These are phyloP conservation scores for Fusarium humuli DNA, from an alignment of 2,329 filamentous ascomycete species.

Conservation along the genomic window DNA sequence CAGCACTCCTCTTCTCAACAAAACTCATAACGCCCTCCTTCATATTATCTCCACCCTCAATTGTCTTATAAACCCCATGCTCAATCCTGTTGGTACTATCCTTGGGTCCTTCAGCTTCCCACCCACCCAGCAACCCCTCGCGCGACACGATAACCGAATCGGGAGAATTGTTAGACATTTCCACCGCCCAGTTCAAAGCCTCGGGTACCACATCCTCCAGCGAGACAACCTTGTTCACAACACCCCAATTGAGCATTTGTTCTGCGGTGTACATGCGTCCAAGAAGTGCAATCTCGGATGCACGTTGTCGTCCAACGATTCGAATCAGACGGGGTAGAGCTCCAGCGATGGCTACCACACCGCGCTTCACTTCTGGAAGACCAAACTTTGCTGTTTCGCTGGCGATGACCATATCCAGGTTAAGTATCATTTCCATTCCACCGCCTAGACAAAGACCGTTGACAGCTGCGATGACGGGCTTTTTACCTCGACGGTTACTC, in stretches of 20 bases:
- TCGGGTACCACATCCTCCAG: conserved; percentile 62
- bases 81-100: conserved; percentile 69
- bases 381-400: conserved; percentile 67
- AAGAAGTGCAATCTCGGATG: conserved; percentile 76
- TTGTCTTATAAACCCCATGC: conserved; percentile 67
- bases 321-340: conserved; percentile 73
- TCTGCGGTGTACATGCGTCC: conserved; percentile 69
- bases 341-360: conserved; percentile 76
- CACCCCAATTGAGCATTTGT: conserved; percentile 72
- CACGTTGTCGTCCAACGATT: conserved; percentile 73
- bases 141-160: conserved; percentile 81
- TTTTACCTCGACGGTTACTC: conserved; percentile 72
- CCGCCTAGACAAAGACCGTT: conserved; percentile 80
- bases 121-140: conserved; percentile 77
- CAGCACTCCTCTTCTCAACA: conserved; percentile 77
- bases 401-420: conserved; percentile 77
- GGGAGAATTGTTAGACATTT: conserved; percentile 75
- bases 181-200: conserved; percentile 70
- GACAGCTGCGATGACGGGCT: conserved; percentile 79
- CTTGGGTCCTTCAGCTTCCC: conserved; percentile 75
- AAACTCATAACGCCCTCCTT: conserved; percentile 80
- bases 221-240: conserved; percentile 72
- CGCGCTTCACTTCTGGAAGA: conserved; percentile 76
- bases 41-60: conserved; percentile 78
- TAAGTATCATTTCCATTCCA: conserved; percentile 79